Conservation (phyloP, 441 rosid species). For the Euphorbia celastroides region DNA sequence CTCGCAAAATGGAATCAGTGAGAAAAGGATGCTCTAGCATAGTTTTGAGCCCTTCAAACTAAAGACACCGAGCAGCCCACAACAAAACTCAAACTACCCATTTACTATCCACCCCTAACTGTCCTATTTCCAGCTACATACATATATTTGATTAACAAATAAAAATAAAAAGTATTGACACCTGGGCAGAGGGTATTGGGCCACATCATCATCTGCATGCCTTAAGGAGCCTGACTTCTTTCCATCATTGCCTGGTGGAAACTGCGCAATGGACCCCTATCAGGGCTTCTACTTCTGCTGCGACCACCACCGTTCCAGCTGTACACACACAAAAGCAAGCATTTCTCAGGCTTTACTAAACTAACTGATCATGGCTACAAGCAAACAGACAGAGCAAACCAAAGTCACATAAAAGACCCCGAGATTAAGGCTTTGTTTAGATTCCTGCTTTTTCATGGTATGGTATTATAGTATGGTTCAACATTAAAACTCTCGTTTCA, state of each 20-base stretch:
- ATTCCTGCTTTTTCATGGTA: too few species aligned
- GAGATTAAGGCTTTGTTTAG: too few species aligned
- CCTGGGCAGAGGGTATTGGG: not conserved
- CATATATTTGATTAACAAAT: not conserved
- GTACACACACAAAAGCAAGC: constrained; percentile 12
- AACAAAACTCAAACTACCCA: constrained; percentile 16
- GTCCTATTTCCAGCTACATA: not conserved
- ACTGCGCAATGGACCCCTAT: constrained; percentile 41
- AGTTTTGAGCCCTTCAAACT: constrained; percentile 2
- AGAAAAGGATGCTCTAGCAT: not conserved
- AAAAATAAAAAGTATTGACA: not conserved
- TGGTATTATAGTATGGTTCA: too few species aligned
- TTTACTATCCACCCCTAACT: not conserved
- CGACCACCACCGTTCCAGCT: constrained; percentile 44
- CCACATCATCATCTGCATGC: not conserved
- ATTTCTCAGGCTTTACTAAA: not conserved
- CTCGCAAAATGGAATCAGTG: not conserved
- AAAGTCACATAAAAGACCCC: too few species aligned
- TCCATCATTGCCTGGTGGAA: constrained; percentile 74
- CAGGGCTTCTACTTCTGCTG: constrained; percentile 56
- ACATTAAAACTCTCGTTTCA: too few species aligned
- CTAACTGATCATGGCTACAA: too few species aligned
- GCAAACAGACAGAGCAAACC: not conserved
- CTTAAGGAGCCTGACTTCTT: constrained; percentile 23
- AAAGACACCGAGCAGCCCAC: not conserved